Conservation (phyloP, 371 early-diverging fungal species). For the Amoeboaphelidium occidentale region DNA sequence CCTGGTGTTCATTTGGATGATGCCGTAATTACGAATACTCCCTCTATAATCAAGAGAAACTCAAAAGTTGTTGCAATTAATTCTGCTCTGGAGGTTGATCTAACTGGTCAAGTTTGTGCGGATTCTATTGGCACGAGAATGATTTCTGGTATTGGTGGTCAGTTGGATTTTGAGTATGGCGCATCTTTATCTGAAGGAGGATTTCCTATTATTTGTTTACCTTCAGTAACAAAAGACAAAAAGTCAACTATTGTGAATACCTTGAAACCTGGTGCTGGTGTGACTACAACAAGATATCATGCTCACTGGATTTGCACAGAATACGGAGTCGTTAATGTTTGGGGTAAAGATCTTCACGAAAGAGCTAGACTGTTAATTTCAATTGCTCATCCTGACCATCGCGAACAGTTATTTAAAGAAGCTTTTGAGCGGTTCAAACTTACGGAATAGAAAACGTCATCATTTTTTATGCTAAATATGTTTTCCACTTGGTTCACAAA, state of each 20-base stretch:
- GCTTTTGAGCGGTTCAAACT: constrained; percentile 15
- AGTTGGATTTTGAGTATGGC: constrained; percentile 23
- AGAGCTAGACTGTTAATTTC: constrained; percentile 16
- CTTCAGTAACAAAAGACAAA: constrained; percentile 12
- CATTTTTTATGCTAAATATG: not conserved
- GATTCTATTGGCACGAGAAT: constrained; percentile 15
- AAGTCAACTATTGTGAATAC: constrained; percentile 13
- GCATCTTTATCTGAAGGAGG: constrained; percentile 18
- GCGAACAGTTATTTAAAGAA: constrained; percentile 10
- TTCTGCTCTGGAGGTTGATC: constrained; percentile 19
- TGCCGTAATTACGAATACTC: constrained; percentile 14
- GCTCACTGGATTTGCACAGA: constrained; percentile 21
- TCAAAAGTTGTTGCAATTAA: constrained; percentile 19
- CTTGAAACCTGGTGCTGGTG: constrained; percentile 15
- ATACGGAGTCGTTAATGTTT: constrained; percentile 14
- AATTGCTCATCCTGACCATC: constrained; percentile 21
- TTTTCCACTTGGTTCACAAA: no score
- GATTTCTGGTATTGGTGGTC: constrained; percentile 22
- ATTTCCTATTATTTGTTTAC: constrained; percentile 20
- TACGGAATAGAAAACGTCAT: constrained; percentile 6
- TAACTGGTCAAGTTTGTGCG: constrained; percentile 23
- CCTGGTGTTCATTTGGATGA: constrained; percentile 13
- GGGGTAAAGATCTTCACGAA: constrained; percentile 17
- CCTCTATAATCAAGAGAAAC: constrained; percentile 13
- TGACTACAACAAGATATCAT: constrained; percentile 17